Conservation (phyloP, 768 basidiomycete genomes). For the Kwoniella sp. region DNA sequence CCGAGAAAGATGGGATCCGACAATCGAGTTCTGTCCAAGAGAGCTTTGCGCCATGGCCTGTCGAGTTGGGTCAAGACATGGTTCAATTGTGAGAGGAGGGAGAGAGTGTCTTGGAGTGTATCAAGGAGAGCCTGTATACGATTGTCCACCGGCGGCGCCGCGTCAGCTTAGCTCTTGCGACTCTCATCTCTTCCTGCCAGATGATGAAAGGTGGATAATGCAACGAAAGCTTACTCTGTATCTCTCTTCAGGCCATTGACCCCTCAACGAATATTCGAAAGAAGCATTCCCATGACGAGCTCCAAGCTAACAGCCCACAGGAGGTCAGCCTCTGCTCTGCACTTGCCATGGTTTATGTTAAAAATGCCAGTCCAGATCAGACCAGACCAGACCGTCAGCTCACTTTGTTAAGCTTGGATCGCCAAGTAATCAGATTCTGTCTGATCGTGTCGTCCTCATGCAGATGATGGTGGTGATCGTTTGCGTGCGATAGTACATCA, state of each 20-base stretch:
- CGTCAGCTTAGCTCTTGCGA: not conserved
- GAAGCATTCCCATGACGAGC: slow-evolving; percentile 23
- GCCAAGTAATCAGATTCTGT: slow-evolving; percentile 70
- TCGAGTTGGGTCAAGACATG: slow-evolving; percentile 73
- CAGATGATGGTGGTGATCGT: slow-evolving; percentile 60
- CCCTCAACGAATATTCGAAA: slow-evolving; percentile 70
- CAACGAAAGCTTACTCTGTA: slow-evolving; percentile 64
- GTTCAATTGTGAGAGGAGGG: slow-evolving; percentile 71
- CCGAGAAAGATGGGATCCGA: slow-evolving; percentile 80
- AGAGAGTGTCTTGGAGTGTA: slow-evolving; percentile 65
- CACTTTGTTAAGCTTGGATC: slow-evolving; percentile 71
- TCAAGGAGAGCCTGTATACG: slow-evolving; percentile 34
- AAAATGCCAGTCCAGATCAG: too few species aligned
- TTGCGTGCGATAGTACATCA: slow-evolving; percentile 71
- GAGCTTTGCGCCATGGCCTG: slow-evolving; percentile 73
- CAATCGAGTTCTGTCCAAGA: slow-evolving; percentile 72
- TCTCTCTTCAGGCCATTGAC: slow-evolving; percentile 74
- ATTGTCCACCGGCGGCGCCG: not conserved
- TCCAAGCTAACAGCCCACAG: slow-evolving; percentile 21
- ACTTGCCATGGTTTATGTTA: too few species aligned
- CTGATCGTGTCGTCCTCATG: slow-evolving; percentile 64
- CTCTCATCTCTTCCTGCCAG: too few species aligned
- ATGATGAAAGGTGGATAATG: not conserved
- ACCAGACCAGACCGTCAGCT: slow-evolving; percentile 30
- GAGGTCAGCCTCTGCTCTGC: too few species aligned